Conservation (phyloP, 345 rosid genomes). For the Salix brachista region DNA sequence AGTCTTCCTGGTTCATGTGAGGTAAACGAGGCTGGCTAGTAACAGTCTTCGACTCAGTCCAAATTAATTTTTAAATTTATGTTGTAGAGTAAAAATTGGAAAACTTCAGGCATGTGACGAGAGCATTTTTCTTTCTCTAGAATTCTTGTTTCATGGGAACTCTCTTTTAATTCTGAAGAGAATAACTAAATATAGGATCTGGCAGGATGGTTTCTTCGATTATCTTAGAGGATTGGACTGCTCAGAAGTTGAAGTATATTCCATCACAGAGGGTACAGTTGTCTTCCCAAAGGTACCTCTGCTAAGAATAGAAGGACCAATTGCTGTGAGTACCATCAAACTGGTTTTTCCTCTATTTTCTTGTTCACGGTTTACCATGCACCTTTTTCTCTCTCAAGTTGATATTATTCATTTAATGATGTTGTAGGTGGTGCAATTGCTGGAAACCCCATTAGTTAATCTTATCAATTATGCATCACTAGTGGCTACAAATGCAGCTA, state of each 20-base stretch:
- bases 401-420: neutral
- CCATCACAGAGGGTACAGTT: conserved; percentile 78
- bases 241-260: conserved; percentile 83
- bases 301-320: conserved; percentile 86
- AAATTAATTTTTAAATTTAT: too few relatives aligned
- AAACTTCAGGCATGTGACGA: too few relatives aligned
- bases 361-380: neutral
- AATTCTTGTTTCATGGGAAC: neutral
- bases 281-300: conserved; percentile 97
- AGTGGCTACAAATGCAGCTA: conserved; percentile 93
- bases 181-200: neutral
- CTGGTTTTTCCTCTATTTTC: neutral
- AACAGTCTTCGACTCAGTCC: too few relatives aligned
- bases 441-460: conserved; percentile 89
- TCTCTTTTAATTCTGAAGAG: neutral
- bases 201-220: conserved; percentile 68
- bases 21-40: conserved; percentile 33
- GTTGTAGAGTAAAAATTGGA: too few relatives aligned
- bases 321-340: conserved; percentile 65
- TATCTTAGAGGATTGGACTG: conserved; percentile 84
- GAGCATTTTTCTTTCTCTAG: neutral
- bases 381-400: neutral
- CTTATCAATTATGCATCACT: conserved; percentile 83
- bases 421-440: conserved; percentile 78
- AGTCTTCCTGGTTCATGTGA: conserved; percentile 68